These are phyloP conservation scores for Coemansia sp. DNA, from an alignment of 192 early-diverging fungal genomes.

Conservation along the genomic window DNA sequence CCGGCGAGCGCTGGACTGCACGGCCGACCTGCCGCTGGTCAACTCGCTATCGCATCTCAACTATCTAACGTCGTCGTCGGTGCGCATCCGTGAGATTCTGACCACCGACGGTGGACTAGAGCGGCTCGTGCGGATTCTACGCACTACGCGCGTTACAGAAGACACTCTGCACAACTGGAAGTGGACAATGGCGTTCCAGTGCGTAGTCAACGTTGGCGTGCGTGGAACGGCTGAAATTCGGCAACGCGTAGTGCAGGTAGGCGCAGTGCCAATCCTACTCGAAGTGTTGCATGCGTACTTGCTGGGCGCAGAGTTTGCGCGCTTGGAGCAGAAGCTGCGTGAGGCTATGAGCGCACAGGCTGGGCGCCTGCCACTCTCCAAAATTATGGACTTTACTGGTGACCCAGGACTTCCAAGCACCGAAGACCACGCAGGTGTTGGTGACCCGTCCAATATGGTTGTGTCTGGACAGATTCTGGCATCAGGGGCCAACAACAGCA, in stretches of 20 bases:
- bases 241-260: slow-evolving; percentile 81
- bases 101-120: slow-evolving; percentile 87
- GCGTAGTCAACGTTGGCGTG: slow-evolving; percentile 84
- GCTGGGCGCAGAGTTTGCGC: slow-evolving; percentile 31
- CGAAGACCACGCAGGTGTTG: slow-evolving; percentile 36
- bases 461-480: slow-evolving; percentile 42
- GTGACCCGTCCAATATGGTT: slow-evolving; percentile 46
- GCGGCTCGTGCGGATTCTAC: slow-evolving; percentile 79
- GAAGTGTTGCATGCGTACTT: slow-evolving; percentile 65
- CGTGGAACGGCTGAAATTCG: slow-evolving; percentile 78
- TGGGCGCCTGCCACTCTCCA: slow-evolving; percentile 23
- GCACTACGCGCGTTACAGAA: slow-evolving; percentile 63
- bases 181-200: slow-evolving; percentile 81
- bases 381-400: slow-evolving; percentile 40
- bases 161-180: slow-evolving; percentile 75
- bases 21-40: slow-evolving; percentile 81
- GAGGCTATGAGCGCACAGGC: slow-evolving; percentile 34
- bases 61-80: slow-evolving; percentile 80
- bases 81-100: slow-evolving; percentile 78
- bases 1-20: slow-evolving; percentile 91
- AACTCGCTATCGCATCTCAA: slow-evolving; percentile 86
- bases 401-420: slow-evolving; percentile 12
- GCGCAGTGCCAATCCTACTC: slow-evolving; percentile 80
- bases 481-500: slow-evolving; percentile 48
- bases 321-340: slow-evolving; percentile 48